Evolutionary conservation across 805 yeast species (phyloP).

Genomic region (Hagleromyces aurorensis): DNA sequence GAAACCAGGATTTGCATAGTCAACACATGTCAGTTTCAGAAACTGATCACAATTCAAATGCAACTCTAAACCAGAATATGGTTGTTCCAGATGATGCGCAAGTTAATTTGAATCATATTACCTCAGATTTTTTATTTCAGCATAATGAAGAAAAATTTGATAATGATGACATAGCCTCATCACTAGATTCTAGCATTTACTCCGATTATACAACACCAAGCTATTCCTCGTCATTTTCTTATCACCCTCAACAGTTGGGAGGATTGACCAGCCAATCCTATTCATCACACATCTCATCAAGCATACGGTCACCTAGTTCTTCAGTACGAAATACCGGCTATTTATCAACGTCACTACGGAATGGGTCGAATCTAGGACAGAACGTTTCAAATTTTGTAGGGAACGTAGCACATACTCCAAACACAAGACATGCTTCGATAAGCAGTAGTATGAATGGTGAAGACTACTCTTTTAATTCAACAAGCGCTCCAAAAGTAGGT

Average conservation of each 20-base stretch:
- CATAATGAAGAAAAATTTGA: conserved; percentile 18
- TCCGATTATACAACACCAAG: conserved; percentile 22
- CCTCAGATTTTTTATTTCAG: conserved; percentile 17
- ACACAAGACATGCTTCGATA: conserved; percentile 29
- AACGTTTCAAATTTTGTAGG: conserved; percentile 14
- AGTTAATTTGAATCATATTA: conserved; percentile 1
- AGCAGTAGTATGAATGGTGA: conserved; percentile 22
- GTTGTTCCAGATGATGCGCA: conserved; percentile 1
- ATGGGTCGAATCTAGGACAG: conserved; percentile 15
- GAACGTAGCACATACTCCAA: too few species aligned
- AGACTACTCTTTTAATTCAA: conserved; percentile 9
- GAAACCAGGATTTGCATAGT: too few species aligned
- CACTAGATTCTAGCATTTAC: conserved; percentile 25
- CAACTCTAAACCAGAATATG: too few species aligned
- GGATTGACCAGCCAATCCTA: conserved; percentile 10
- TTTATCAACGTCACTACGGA: conserved; percentile 25
- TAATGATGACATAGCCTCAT: conserved; percentile 26
- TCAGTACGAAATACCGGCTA: conserved; percentile 27
- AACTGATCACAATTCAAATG: too few species aligned
- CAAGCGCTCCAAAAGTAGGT: conserved; percentile 15
- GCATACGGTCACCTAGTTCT: conserved; percentile 29
- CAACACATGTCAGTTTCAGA: too few species aligned
- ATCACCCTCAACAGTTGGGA: conserved; percentile 19
- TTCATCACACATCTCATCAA: conserved; percentile 15
- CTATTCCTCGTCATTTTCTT: conserved; percentile 22